Conservation (phyloP, 768 basidiomycete genomes). For the Inosperma sp. region DNA sequence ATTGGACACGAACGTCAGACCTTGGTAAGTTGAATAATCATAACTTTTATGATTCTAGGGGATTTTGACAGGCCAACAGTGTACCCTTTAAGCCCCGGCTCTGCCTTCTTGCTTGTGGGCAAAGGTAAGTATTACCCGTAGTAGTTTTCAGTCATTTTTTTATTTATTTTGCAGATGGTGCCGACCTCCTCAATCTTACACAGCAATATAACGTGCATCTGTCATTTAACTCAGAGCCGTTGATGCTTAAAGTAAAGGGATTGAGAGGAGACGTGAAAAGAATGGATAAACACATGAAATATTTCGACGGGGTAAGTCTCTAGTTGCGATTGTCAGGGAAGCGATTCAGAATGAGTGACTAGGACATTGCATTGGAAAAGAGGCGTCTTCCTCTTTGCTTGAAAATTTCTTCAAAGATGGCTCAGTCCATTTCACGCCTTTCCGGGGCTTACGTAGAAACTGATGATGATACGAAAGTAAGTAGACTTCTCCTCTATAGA, state of each 20-base stretch:
- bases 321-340: neutral
- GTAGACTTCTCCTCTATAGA: slow-evolving; percentile 1
- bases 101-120: slow-evolving; percentile 69
- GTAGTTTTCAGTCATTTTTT: neutral
- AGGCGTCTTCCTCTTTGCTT: slow-evolving; percentile 42
- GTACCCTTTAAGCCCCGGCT: slow-evolving; percentile 50
- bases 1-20: slow-evolving; percentile 43
- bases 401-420: slow-evolving; percentile 41
- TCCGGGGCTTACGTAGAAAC: slow-evolving; percentile 62
- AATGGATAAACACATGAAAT: slow-evolving; percentile 42
- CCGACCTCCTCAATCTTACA: slow-evolving; percentile 56
- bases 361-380: slow-evolving; percentile 39
- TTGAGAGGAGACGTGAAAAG: slow-evolving; percentile 46
- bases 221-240: slow-evolving; percentile 51
- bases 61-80: slow-evolving; percentile 32
- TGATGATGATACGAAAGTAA: slow-evolving; percentile 45
- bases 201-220: slow-evolving; percentile 57
- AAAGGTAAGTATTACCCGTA: slow-evolving; percentile 43
- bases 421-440: slow-evolving; percentile 63
- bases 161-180: slow-evolving; percentile 48
- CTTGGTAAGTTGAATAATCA: slow-evolving; percentile 38
- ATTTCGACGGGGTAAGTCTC: slow-evolving; percentile 46
- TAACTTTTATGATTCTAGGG: slow-evolving; percentile 3
- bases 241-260: slow-evolving; percentile 58
- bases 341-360: slow-evolving; percentile 9